Percentiles rank a stretch among this genome's conserved stretches.
phyloP scores from a whole-genome alignment of 2,329 filamentous ascomycete genomes.

The Penicillium oxalicum region DNA sequence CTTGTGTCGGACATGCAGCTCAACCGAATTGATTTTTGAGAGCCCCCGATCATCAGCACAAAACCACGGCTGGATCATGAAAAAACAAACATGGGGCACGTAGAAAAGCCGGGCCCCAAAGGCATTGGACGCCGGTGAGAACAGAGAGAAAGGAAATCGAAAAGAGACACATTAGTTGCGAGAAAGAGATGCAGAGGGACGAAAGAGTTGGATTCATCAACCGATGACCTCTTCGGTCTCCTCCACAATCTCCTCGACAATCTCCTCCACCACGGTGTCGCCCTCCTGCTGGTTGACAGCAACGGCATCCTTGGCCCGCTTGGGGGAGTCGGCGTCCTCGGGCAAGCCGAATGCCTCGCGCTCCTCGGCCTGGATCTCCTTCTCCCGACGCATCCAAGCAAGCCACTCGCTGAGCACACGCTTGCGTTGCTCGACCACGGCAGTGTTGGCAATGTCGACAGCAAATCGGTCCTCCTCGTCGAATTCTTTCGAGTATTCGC shows the following conservation, averaged over 20 bases:
- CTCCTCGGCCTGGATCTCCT: constrained; percentile 67
- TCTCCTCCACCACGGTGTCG: constrained; percentile 77
- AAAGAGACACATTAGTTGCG: constrained; percentile 29
- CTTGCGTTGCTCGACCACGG: constrained; percentile 83
- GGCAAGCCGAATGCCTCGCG: constrained; percentile 62
- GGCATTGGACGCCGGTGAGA: constrained; percentile 20
- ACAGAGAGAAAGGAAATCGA: constrained; percentile 19
- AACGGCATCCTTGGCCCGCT: constrained; percentile 47
- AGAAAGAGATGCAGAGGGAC: constrained; percentile 10
- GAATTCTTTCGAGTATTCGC: constrained; percentile 91
- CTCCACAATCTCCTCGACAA: constrained; percentile 74
- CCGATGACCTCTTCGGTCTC: constrained; percentile 73
- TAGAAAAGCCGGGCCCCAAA: constrained; percentile 19
- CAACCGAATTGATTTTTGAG: constrained; percentile 24
- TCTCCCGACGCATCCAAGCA: constrained; percentile 70
- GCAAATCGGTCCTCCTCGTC: constrained; percentile 93
- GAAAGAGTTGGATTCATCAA: constrained; percentile 25
- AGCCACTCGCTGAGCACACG: constrained; percentile 81
- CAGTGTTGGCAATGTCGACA: constrained; percentile 87
- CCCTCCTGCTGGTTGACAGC: constrained; percentile 59
- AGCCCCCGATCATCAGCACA: constrained; percentile 21
- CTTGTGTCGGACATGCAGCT: constrained; percentile 17
- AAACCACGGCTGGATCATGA: constrained; percentile 19
- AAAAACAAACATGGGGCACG: constrained; percentile 19
- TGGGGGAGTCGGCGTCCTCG: constrained; percentile 56